Evolutionary conservation across 2,329 filamentous ascomycete species (phyloP).

Genomic region (Paecilomyces formosus): DNA sequence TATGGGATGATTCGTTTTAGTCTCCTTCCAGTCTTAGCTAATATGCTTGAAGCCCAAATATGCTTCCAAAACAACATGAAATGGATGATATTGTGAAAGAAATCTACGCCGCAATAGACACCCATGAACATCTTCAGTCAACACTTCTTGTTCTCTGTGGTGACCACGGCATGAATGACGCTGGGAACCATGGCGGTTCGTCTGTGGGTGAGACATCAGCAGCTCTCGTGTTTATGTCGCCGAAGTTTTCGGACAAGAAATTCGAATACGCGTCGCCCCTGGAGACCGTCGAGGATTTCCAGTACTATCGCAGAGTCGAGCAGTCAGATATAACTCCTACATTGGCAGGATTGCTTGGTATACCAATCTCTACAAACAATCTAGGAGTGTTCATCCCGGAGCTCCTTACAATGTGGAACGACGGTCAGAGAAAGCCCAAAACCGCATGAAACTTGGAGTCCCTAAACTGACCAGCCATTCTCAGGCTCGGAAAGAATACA

Average conservation of each 20-base stretch:
- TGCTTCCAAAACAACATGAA: conserved; percentile 86
- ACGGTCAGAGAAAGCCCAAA: conserved; percentile 40
- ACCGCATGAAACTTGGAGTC: conserved; percentile 7
- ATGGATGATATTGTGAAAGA: conserved; percentile 78
- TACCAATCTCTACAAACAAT: conserved; percentile 85
- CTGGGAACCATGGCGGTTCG: conserved; percentile 91
- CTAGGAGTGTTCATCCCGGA: conserved; percentile 77
- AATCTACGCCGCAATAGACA: conserved; percentile 70
- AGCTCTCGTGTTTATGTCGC: conserved; percentile 83
- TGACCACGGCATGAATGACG: conserved; percentile 99
- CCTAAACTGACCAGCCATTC: conserved; percentile 6
- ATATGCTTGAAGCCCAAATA: conserved; percentile 59
- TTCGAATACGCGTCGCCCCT: conserved; percentile 45
- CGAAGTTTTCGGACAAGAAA: conserved; percentile 61
- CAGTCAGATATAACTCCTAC: conserved; percentile 93
- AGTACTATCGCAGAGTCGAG: conserved; percentile 78
- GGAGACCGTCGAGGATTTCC: conserved; percentile 60
- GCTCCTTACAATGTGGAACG: conserved; percentile 69
- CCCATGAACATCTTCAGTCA: conserved; percentile 61
- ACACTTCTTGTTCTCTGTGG: conserved; percentile 82
- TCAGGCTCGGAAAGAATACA: conserved; percentile 51
- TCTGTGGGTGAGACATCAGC: conserved; percentile 90
- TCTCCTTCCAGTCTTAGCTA: conserved; percentile 9
- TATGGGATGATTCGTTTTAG: conserved; percentile 24
- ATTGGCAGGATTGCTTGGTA: conserved; percentile 74